These are phyloP conservation scores for Dendryphion nanum DNA, from an alignment of 2,329 filamentous ascomycete genomes.

Conservation along the genomic window DNA sequence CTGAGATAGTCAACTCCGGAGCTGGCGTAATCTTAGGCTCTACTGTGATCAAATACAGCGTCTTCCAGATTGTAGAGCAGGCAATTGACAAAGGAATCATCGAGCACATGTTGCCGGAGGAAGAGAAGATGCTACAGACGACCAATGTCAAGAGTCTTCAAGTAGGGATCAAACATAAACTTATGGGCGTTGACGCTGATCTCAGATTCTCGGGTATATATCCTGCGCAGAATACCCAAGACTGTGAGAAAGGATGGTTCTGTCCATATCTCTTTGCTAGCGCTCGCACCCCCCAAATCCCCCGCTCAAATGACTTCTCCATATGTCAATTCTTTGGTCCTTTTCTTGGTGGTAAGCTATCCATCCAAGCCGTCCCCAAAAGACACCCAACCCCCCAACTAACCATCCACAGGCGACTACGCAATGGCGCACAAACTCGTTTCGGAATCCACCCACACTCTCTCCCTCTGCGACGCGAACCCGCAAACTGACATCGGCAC, in stretches of 20 bases:
- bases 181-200: conserved; percentile 42
- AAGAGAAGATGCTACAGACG: conserved; percentile 39
- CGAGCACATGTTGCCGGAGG: conserved; percentile 39
- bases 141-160: conserved; percentile 37
- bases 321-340: conserved; percentile 40
- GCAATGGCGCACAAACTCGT: conserved; percentile 37
- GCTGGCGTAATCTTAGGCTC: conserved; percentile 26
- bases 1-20: conserved; percentile 31
- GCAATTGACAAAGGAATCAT: conserved; percentile 40
- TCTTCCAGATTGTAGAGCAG: conserved; percentile 42
- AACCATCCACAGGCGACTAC: conserved; percentile 29
- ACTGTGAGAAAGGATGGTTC: conserved; percentile 40
- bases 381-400: not conserved
- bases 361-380: not conserved
- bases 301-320: conserved; percentile 33
- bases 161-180: conserved; percentile 39
- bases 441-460: conserved; percentile 26
- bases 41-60: conserved; percentile 31
- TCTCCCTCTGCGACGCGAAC: conserved; percentile 32
- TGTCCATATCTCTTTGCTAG: conserved; percentile 38
- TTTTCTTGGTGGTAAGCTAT: conserved; percentile 29
- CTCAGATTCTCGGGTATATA: conserved; percentile 29
- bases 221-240: conserved; percentile 19
- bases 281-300: conserved; percentile 31
- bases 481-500: conserved; percentile 26